These are phyloP conservation scores for Polygonum aviculare DNA, from an alignment of 148 eudicot genomes.

Conservation along the genomic window DNA sequence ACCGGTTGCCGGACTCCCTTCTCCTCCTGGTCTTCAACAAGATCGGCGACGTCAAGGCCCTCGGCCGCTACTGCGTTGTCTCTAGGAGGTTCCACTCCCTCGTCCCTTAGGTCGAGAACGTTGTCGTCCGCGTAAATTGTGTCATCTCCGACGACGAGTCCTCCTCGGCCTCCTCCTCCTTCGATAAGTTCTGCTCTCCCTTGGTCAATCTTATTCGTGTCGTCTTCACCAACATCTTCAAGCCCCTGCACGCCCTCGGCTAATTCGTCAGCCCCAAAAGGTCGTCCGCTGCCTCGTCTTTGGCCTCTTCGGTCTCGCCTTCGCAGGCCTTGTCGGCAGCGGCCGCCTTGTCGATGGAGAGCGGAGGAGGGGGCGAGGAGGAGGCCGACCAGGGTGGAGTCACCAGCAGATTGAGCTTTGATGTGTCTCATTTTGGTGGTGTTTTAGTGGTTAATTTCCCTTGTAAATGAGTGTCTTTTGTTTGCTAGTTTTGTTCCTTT, in stretches of 20 bases:
- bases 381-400: slow-evolving; percentile 25
- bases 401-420: too few relatives aligned
- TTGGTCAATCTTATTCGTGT: slow-evolving; percentile 24
- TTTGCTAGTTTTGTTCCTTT: too few relatives aligned
- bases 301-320: not conserved
- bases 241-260: slow-evolving; percentile 33
- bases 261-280: slow-evolving; percentile 25
- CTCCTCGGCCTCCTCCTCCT: slow-evolving; percentile 15
- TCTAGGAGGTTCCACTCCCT: slow-evolving; percentile 39
- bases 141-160: slow-evolving; percentile 51
- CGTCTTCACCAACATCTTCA: slow-evolving; percentile 26
- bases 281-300: not conserved
- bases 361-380: slow-evolving; percentile 14
- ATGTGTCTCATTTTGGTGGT: too few relatives aligned
- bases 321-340: not conserved
- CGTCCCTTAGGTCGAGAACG: slow-evolving; percentile 49
- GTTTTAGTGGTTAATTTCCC: too few relatives aligned
- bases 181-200: slow-evolving; percentile 28
- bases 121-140: slow-evolving; percentile 49
- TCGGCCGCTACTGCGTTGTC: slow-evolving; percentile 51
- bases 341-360: slow-evolving; percentile 11
- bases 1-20: slow-evolving; percentile 14
- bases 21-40: slow-evolving; percentile 19
- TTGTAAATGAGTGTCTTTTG: too few relatives aligned
- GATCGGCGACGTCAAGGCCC: slow-evolving; percentile 18